These are phyloP conservation scores for Penstemon eatonii DNA, from an alignment of 257 asterid species.

Conservation along the genomic window DNA sequence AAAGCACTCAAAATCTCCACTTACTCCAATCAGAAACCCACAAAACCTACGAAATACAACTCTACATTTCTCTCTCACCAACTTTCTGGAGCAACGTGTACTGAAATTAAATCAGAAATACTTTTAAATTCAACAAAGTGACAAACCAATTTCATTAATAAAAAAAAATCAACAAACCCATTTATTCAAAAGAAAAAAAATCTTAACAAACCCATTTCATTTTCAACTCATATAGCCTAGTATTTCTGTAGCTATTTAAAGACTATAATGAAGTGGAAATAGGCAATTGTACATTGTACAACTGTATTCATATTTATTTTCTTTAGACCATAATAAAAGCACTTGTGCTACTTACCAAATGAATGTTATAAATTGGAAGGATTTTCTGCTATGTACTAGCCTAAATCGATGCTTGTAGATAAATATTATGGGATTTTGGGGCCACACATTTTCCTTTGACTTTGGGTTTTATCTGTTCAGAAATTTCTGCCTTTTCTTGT, in stretches of 20 bases:
- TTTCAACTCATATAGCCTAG: too few relatives aligned
- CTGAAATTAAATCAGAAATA: conserved; percentile 3
- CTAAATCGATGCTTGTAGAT: conserved; percentile 27
- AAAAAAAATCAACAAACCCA: too few relatives aligned
- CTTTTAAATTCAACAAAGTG: too few relatives aligned
- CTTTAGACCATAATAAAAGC: not conserved
- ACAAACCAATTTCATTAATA: too few relatives aligned
- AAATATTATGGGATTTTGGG: conserved; percentile 24
- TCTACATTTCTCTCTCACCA: conserved; percentile 23
- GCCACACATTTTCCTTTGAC: conserved; percentile 40
- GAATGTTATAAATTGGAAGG: not conserved
- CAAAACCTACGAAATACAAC: conserved; percentile 16
- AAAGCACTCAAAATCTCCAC: conserved; percentile 40
- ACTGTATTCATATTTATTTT: not conserved
- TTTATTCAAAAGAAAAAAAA: too few relatives aligned
- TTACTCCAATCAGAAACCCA: conserved; percentile 42
- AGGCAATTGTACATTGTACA: not conserved
- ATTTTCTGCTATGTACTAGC: conserved; percentile 7
- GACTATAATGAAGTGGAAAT: too few relatives aligned
- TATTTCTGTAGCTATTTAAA: too few relatives aligned
- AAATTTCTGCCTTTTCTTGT: conserved; percentile 39
- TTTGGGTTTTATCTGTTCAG: conserved; percentile 32
- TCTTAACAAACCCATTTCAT: too few relatives aligned
- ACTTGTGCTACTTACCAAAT: not conserved
- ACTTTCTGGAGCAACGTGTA: conserved; percentile 53